phyloP scores from a whole-genome alignment of 2,329 filamentous ascomycete species.

The Cladorrhinum sp. region DNA sequence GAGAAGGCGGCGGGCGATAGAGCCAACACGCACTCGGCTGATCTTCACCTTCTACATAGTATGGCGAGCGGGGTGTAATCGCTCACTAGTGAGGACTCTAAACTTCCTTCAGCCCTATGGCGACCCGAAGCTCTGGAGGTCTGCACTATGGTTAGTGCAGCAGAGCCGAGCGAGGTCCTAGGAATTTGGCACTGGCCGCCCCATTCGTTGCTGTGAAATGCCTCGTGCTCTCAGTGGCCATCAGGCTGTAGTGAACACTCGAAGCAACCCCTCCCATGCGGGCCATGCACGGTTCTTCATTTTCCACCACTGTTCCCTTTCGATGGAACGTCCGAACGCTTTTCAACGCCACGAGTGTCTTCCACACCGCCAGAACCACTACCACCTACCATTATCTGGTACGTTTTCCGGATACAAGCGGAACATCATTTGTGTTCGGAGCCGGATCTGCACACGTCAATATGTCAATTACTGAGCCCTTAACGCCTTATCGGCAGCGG shows the following conservation, averaged over 20 bases:
- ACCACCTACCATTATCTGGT: not conserved
- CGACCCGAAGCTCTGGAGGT: not conserved
- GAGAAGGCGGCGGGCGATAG: not conserved
- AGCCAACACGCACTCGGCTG: not conserved
- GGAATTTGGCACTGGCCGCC: not conserved
- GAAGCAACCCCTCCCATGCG: not conserved
- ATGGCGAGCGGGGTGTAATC: not conserved
- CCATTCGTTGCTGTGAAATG: not conserved
- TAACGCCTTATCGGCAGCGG: not conserved
- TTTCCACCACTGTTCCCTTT: not conserved
- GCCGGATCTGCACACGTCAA: constrained; percentile 1
- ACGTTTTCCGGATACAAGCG: not conserved
- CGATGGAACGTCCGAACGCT: constrained; percentile 1
- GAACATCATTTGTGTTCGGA: not conserved
- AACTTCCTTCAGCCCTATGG: not conserved
- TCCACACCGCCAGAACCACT: constrained; percentile 8
- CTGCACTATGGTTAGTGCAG: not conserved
- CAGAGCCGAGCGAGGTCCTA: not conserved
- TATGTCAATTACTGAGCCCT: constrained; percentile 10
- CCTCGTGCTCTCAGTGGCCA: not conserved
- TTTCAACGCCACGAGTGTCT: not conserved
- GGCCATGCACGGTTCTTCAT: constrained; percentile 9
- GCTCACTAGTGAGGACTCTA: not conserved
- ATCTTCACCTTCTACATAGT: not conserved
- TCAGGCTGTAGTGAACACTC: not conserved